phyloP scores from a whole-genome alignment of 2,329 filamentous ascomycete genomes.

The Hypoxylon sp. region DNA sequence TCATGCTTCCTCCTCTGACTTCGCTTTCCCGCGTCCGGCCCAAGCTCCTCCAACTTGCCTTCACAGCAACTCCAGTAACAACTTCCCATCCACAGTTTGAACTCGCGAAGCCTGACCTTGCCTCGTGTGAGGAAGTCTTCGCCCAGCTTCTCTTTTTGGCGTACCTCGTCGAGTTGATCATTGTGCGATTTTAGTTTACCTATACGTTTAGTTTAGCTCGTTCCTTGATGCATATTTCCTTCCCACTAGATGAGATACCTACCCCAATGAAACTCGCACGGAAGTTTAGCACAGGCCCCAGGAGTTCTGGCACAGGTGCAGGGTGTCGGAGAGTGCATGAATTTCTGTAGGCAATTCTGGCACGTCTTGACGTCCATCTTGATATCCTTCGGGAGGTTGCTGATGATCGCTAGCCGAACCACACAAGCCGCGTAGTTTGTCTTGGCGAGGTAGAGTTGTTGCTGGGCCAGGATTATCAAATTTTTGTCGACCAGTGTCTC shows the following conservation, averaged over 20 bases:
- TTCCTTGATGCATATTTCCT: not conserved
- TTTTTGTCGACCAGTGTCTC: slow-evolving; percentile 5
- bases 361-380: slow-evolving; percentile 12
- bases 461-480: slow-evolving; percentile 20
- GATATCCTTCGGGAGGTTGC: not conserved
- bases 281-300: not conserved
- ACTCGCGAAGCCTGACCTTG: slow-evolving; percentile 16
- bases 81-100: slow-evolving; percentile 16
- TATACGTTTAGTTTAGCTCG: slow-evolving; percentile 16
- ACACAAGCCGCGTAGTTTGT: slow-evolving; percentile 13
- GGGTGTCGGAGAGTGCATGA: not conserved
- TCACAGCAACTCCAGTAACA: slow-evolving; percentile 36
- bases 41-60: slow-evolving; percentile 17
- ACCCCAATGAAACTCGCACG: slow-evolving; percentile 35
- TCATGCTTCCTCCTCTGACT: slow-evolving; percentile 17
- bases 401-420: not conserved
- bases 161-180: not conserved
- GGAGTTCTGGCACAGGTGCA: not conserved
- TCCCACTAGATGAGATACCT: not conserved
- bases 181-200: slow-evolving; percentile 19
- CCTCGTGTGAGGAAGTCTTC: slow-evolving; percentile 3
- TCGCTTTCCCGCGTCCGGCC: slow-evolving; percentile 6
- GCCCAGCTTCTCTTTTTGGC: not conserved
- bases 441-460: slow-evolving; percentile 6
- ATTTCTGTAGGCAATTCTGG: slow-evolving; percentile 26